Base-by-base conservation (phyloP, 192 early-diverging fungal species). In the Haplosporangium gracile region DNA sequence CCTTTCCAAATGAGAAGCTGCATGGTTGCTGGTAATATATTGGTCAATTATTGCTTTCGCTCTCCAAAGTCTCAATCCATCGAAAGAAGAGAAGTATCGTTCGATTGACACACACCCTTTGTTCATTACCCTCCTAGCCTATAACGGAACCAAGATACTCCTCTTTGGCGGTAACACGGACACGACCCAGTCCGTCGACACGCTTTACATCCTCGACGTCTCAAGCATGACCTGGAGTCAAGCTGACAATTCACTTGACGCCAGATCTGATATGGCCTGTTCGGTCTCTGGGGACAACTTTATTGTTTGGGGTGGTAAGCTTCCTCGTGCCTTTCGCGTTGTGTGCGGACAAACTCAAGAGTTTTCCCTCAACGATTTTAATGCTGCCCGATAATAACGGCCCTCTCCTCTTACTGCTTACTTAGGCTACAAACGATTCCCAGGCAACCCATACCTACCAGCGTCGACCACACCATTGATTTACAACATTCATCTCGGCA, bases 1-100 rank as follows among this genome's bases (percentile, higher is more conserved):
- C 53, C 53, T 22, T 26, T 11, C 6, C 16, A 39, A 4, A 38
- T 63, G 22, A 68, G 39, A n/a, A 53, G 60, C n/a, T 76, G 75
- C 40, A n/a, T 65, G 34, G 57, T 76, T 15, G 5, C 75, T 42
- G 75, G 75, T 76, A 76, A 71, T 51, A 51, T 51, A 51, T 51
- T 16, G 4, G 18, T 2, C 15, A 51, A 22, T 51, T 51, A 51
- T 20, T 51, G 5, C 49, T 22, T 18, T 20, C 20, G 16, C 49
- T 51, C 49, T 2, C 20, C 2, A 26, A 32, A 26, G 1, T 63
- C 18, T 29, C 36, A 4, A 22, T 42, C 3, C 20, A 10, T 18
- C 18, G 39, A 8, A 26, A 32, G 9, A 32, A 32, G 2, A 16
- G 26, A 10, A 57, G 24, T 18, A 9, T 7, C 60, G 4, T 29